Conservation (phyloP, 2,329 filamentous ascomycete genomes). For the Paecilomyces sp. region DNA sequence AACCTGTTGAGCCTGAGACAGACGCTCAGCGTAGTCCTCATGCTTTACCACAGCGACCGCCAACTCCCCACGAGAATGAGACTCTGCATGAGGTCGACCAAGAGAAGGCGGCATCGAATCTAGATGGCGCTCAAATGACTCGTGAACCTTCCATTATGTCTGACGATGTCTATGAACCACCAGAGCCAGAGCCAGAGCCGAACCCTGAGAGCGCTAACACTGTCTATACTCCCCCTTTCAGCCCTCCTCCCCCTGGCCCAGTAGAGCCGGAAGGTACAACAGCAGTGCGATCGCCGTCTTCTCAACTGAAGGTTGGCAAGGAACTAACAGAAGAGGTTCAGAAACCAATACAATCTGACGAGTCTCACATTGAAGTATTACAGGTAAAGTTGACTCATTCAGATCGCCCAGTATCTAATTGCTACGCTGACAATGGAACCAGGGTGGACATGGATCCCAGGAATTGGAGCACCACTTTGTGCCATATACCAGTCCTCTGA, state of each 20-base stretch:
- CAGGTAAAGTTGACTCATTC: slow-evolving; percentile 22
- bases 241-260: slow-evolving; percentile 29
- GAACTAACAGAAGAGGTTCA: slow-evolving; percentile 25
- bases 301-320: slow-evolving; percentile 17
- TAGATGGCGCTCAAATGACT: slow-evolving; percentile 10
- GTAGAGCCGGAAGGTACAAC: slow-evolving; percentile 15
- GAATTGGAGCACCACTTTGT: slow-evolving; percentile 32
- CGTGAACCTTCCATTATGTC: slow-evolving; percentile 30
- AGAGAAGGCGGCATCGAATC: neutral
- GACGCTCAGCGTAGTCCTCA: neutral
- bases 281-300: slow-evolving; percentile 10
- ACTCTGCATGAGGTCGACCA: slow-evolving; percentile 1
- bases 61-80: neutral
- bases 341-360: slow-evolving; percentile 14
- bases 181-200: slow-evolving; percentile 36
- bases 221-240: slow-evolving; percentile 36
- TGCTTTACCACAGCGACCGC: neutral
- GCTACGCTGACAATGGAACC: slow-evolving; percentile 18
- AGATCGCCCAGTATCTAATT: slow-evolving; percentile 6
- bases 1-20: neutral
- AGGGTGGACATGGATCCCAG: slow-evolving; percentile 17
- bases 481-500: slow-evolving; percentile 78
- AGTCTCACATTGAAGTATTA: slow-evolving; percentile 20
- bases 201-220: slow-evolving; percentile 18
- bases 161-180: slow-evolving; percentile 53